phyloP scores from a whole-genome alignment of 129 eudicot genomes.

The Centrapalus pauciflorus region DNA sequence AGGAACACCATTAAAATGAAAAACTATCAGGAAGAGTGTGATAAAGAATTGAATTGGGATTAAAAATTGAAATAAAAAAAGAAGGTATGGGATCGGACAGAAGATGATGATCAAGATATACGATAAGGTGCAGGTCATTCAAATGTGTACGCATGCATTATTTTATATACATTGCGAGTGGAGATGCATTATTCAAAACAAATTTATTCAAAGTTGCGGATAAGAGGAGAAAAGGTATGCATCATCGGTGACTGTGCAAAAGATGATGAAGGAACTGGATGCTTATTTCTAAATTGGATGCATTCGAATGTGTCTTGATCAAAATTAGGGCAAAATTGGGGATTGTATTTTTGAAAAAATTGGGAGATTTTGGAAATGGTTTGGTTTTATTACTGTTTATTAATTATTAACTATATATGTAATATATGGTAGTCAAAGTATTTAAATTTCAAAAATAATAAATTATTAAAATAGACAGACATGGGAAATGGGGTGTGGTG shows the following conservation, averaged over 20 bases:
- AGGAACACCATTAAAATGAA: neutral
- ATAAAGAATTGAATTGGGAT: neutral
- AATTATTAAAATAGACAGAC: no score
- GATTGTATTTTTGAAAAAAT: neutral
- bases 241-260: constrained; percentile 28
- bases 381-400: neutral
- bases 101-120: constrained; percentile 21
- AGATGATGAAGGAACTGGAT: constrained; percentile 7
- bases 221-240: constrained; percentile 10
- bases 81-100: constrained; percentile 24
- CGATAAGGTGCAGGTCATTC: constrained; percentile 5
- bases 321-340: constrained; percentile 19
- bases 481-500: no score
- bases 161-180: neutral
- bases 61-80: constrained; percentile 5
- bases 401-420: no score
- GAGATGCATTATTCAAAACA: neutral
- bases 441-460: no score
- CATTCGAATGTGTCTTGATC: neutral
- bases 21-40: constrained; percentile 3
- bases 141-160: neutral
- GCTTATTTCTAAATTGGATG: neutral
- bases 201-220: constrained; percentile 26
- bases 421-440: no score
- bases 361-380: neutral